These are phyloP conservation scores for Trichoderma brevicompactum DNA, from an alignment of 2,329 filamentous ascomycete genomes.

Conservation along the genomic window DNA sequence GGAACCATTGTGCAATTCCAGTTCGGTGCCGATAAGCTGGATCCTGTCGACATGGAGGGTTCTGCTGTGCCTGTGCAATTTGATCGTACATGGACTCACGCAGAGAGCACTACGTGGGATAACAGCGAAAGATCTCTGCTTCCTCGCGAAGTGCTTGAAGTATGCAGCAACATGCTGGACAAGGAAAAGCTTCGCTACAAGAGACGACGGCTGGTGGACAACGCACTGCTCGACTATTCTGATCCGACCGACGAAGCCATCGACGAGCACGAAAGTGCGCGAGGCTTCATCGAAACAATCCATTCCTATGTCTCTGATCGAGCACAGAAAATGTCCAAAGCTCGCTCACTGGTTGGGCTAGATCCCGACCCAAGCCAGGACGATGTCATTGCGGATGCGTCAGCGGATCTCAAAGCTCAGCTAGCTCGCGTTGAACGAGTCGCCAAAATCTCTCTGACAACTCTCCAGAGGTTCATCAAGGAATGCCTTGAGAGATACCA, in stretches of 20 bases:
- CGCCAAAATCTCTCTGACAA: conserved; percentile 78
- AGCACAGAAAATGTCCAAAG: conserved; percentile 63
- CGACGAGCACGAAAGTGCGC: conserved; percentile 80
- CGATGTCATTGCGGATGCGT: conserved; percentile 32
- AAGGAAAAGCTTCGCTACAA: conserved; percentile 68
- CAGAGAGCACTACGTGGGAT: conserved; percentile 75
- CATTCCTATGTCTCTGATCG: conserved; percentile 69
- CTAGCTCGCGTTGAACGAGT: conserved; percentile 66
- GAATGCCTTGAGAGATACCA: conserved; percentile 89
- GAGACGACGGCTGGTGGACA: conserved; percentile 64
- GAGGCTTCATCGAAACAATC: conserved; percentile 80
- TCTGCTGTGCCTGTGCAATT: conserved; percentile 91
- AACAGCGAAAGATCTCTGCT: conserved; percentile 75
- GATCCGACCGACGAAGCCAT: conserved; percentile 71
- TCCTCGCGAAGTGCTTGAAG: conserved; percentile 71
- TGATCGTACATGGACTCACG: conserved; percentile 84
- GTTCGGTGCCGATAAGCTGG: conserved; percentile 92
- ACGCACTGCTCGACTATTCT: conserved; percentile 67
- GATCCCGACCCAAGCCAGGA: conserved; percentile 36
- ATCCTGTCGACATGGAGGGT: conserved; percentile 97
- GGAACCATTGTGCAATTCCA: conserved; percentile 94
- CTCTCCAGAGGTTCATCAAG: conserved; percentile 75
- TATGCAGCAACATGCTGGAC: conserved; percentile 71
- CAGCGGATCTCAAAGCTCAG: conserved; percentile 36
- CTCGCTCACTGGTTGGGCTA: conserved; percentile 57